Base-by-base conservation (phyloP, 192 early-diverging fungal species). In the Gaertneriomyces semiglobifer region DNA sequence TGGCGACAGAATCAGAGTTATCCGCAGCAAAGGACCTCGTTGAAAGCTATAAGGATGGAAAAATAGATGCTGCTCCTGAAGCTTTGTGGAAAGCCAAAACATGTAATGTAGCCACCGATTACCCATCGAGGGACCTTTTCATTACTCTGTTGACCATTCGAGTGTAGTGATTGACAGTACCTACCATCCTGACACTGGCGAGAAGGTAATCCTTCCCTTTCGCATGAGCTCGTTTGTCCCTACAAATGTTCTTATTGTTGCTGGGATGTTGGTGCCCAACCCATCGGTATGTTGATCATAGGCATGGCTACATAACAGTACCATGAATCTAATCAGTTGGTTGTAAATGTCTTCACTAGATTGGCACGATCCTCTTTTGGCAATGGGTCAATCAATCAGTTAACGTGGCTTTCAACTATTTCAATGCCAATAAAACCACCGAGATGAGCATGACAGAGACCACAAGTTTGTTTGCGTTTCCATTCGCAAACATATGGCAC, bases 151-250 rank as follows among this genome's bases (percentile, higher is more conserved):
- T 33, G 51, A 20, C 39, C 10, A 7, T 3, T 33, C 25, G 6
- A 9, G 9, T 33, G 41, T 53, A 86, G 86, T 87, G 20, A 79
- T 90, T 39, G 89, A 92, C 56, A 86, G 87, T 20, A 91, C 88
- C 6, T 74, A 90, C 65, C 91, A 93, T 69, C 86, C 90, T 40
- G 90, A 93, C 70, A 92, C 90, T 3, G 88, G 88, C 60, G 88
- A 90, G 44, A 84, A 87, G 19, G 77, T 93, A 7, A 75, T 91
- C 12, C 62, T 93, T 40, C 91, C 90, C 39, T 93, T 93, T 72
- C 74, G 91, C 38, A 93, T 93, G 91, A 81, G 89, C 1, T 88
- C 79, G 51, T 93, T 92, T 73, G 88, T 90, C 18, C 91, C 91
- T 4, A 91, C 91, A 4, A 93, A 93, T 75, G 74, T 92, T 72